Percentiles rank a stretch among this genome's conserved stretches.
These are phyloP conservation scores for Aspergillus amoenus DNA, from an alignment of 2,329 filamentous ascomycete genomes.

Conservation along the genomic window DNA sequence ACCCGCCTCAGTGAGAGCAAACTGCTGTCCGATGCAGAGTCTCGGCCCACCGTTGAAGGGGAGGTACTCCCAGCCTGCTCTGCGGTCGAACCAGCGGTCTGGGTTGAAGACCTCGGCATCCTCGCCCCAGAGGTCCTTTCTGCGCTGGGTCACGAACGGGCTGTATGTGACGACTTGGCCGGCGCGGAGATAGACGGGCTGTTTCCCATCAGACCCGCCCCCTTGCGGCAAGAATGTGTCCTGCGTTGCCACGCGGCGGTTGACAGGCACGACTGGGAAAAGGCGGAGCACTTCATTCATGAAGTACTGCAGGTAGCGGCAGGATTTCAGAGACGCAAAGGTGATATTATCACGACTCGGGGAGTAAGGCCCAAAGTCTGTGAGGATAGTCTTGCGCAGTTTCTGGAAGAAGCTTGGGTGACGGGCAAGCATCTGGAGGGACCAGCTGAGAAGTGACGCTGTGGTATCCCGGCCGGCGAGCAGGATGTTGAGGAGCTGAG, in stretches of 20 bases:
- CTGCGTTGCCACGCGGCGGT: slow-evolving; percentile 39
- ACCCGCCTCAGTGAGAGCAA: slow-evolving; percentile 67
- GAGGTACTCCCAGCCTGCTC: slow-evolving; percentile 66
- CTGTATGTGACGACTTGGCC: slow-evolving; percentile 67
- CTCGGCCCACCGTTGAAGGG: slow-evolving; percentile 74
- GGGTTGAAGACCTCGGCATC: slow-evolving; percentile 59
- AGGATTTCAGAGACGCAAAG: slow-evolving; percentile 44
- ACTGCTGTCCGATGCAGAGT: slow-evolving; percentile 78
- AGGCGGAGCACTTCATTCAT: slow-evolving; percentile 46
- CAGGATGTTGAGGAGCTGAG: slow-evolving; percentile 52
- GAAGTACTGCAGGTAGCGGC: slow-evolving; percentile 38
- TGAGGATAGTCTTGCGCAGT: slow-evolving; percentile 18
- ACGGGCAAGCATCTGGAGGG: slow-evolving; percentile 22
- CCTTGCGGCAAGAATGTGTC: slow-evolving; percentile 50
- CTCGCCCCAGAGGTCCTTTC: slow-evolving; percentile 50
- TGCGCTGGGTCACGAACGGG: slow-evolving; percentile 71
- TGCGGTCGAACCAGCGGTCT: slow-evolving; percentile 69
- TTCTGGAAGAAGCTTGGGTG: slow-evolving; percentile 17
- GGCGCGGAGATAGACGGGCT: slow-evolving; percentile 66
- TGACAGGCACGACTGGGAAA: slow-evolving; percentile 48
- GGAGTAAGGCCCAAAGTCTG: slow-evolving; percentile 20
- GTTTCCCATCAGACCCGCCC: slow-evolving; percentile 60
- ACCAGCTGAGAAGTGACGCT: slow-evolving; percentile 45
- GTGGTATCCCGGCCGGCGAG: slow-evolving; percentile 57
- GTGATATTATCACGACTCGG: slow-evolving; percentile 27